Conservation (phyloP, 345 rosid species). For the Hypericum androsaemum region DNA sequence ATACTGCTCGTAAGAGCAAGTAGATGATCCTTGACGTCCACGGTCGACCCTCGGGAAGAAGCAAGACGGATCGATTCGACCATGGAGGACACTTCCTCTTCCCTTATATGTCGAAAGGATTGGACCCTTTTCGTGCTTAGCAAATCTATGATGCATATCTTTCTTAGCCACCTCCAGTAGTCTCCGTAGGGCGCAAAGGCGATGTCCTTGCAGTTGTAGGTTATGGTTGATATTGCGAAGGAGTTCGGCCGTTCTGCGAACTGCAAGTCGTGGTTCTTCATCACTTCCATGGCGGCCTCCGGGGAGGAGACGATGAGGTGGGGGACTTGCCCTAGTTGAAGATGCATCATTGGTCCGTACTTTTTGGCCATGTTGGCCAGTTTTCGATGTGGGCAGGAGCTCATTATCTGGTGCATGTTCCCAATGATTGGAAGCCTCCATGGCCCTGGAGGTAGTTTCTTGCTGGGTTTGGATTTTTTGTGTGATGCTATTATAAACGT, state of each 20-base stretch:
- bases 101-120: no score
- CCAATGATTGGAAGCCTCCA: neutral
- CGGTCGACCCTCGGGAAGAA: no score
- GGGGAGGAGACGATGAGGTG: neutral
- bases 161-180: no score
- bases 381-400: neutral
- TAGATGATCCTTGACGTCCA: no score
- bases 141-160: no score
- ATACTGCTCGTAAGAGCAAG: no score
- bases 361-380: neutral
- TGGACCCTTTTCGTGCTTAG: no score
- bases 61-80: no score
- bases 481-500: no score
- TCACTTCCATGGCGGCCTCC: neutral
- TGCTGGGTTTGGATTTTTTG: neutral
- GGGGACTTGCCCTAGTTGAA: neutral
- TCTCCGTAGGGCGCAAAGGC: no score
- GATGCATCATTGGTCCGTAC: neutral
- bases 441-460: neutral
- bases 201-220: no score
- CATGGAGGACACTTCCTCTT: no score
- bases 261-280: neutral
- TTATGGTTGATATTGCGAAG: neutral
- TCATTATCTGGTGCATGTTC: neutral
- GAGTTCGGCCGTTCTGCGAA: neutral